Evolutionary conservation across 2,329 filamentous ascomycete genomes (phyloP), one percentile per base, ranked within the genome.

Genomic region (Aquanectria penicillioides): DNA sequence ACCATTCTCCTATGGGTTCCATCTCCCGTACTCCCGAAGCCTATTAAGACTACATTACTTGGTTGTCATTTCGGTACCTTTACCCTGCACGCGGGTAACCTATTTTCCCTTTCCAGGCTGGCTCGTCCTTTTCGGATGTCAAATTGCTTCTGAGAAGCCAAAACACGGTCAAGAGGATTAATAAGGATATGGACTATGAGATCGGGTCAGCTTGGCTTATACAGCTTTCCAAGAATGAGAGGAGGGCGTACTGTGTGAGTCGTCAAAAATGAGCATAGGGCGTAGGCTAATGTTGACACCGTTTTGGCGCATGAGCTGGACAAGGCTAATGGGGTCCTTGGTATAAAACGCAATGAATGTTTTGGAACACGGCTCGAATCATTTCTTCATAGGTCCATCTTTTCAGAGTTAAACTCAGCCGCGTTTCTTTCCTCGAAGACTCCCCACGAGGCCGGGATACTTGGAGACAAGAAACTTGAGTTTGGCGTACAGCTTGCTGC

Each of bases 301-400:
- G 3, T 89, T 79, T 2, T 76, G 79, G 84, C 93, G 93, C 64
- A 89, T 89, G 75, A 85, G 86, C 74, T 80, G 85, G 62, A 93
- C 75, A 69, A 94, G 85, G 65, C 86, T 83, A 63, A 91, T 89
- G 38, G 90, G 79, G 63, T 88, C 79, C 58, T 86, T 87, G 43
- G 85, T 89, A 70, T 94, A 91, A 80, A 90, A 94, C 22, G 91
- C 91, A 71, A 94, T 89, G 77, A 92, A 94, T 90, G 93, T 55
- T 70, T 71, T 29, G 12, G 6, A 5, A 6, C n/a, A n/a, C n/a
- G n/a, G n/a, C n/a, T n/a, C n/a, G 15, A 33, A 34, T 11, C 37
- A 41, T 36, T 17, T 33, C 10, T 17, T 11, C 29, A n/a, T n/a
- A 20, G 3, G n/a, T 17, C 13, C 26, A 33, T 6, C 34, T 11